These are phyloP conservation scores for Pestalotiopsis fici DNA, from an alignment of 2,329 filamentous ascomycete species.

Conservation along the genomic window DNA sequence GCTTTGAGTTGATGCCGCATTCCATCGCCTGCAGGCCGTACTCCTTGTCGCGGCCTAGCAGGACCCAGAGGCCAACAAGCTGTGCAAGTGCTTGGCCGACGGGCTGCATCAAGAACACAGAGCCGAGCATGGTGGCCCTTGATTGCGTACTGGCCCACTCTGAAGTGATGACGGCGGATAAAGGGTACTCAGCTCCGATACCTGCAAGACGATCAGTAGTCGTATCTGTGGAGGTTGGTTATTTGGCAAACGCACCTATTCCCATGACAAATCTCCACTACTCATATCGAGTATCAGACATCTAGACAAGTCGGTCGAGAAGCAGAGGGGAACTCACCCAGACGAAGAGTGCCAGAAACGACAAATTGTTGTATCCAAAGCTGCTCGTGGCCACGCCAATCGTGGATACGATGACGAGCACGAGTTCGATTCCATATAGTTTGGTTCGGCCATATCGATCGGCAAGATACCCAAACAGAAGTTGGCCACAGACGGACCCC, in stretches of 20 bases:
- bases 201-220: conserved; percentile 34
- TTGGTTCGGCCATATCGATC: conserved; percentile 56
- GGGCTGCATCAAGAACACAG: conserved; percentile 69
- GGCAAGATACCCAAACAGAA: conserved; percentile 56
- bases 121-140: conserved; percentile 63
- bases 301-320: background rate
- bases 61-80: conserved; percentile 57
- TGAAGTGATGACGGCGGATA: conserved; percentile 66
- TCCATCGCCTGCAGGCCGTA: conserved; percentile 25
- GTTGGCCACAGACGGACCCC: conserved; percentile 53
- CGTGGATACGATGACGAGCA: conserved; percentile 58
- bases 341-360: conserved; percentile 50
- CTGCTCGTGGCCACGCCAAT: conserved; percentile 56
- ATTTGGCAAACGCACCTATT: conserved; percentile 35
- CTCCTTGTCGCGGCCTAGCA: conserved; percentile 39
- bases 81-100: conserved; percentile 66
- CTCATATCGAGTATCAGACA: background rate
- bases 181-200: conserved; percentile 68
- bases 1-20: conserved; percentile 45
- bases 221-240: background rate
- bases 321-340: conserved; percentile 35
- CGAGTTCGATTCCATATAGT: conserved; percentile 57
- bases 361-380: conserved; percentile 49
- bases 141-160: conserved; percentile 64
- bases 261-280: conserved; percentile 57